Base-by-base conservation (phyloP, 1,284 basidiomycete genomes). In the Sporisorium reilianum region DNA sequence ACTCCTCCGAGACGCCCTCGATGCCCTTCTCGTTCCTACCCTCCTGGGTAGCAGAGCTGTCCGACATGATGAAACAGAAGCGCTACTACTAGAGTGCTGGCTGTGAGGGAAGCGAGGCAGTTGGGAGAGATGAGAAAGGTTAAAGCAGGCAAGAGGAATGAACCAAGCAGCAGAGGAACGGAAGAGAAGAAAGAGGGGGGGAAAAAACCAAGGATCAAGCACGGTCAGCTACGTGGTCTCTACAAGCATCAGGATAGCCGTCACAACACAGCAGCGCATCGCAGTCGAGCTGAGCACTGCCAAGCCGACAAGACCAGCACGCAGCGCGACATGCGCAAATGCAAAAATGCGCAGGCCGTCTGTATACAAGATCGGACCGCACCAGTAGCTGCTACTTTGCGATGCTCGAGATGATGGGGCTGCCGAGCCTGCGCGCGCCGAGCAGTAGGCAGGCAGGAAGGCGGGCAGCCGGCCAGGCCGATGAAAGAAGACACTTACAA, bases 1-100 rank as follows among this genome's bases (percentile, higher is more conserved):
- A 84, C 79, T 84, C 83, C 25, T 84, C 83, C 25, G 68, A 63
- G 61, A 80, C 65, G 32, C 64, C 59, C 44, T 42, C 63, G 28
- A 52, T 53, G 55, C 40, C 42, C 65, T 77, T 75, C 52, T 79
- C 68, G 64, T 64, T 71, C 34, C 55, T 57, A 67, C 68, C 67
- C 73, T 75, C 68, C 56, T 77, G 75, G 58, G 75, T 77, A 66
- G 64, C 71, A 34, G 75, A 77, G 34, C 50, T 57, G 65, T 78
- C 78, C 11, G 77, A 78, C 77, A 78, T 78, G 55, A 20, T 55
- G 46, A 30, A 18, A 18, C 18, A 46, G 18, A 41, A 54, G 25
- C 16, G 25, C 55, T 63, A 42, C 12, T 32, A 11, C n/a, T 26
- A 41, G 28, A 20, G 11, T 55, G 20, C 28, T 55, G 18, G 41